Evolutionary conservation across 2,329 filamentous ascomycete species (phyloP), one percentile per base, ranked within the genome.

Genomic region (Macroventuria anomochaeta): DNA sequence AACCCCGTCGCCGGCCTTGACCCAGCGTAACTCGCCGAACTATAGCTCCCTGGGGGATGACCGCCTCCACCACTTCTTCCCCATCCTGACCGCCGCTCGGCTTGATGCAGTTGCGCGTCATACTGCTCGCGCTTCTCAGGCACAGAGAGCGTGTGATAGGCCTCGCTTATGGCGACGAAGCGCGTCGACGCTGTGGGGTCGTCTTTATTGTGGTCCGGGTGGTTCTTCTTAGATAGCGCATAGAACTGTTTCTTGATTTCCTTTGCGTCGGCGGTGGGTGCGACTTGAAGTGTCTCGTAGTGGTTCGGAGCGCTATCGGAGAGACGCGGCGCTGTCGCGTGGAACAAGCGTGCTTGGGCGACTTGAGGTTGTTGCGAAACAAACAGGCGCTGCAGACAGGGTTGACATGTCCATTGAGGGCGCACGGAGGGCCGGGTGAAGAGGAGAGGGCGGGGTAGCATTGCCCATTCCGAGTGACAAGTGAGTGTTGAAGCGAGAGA

Each of bases 231-330:
- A 70, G 92, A 96, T 73, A 97, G 89, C 57, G 83, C 77, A 82
- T 97, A 97, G 84, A 97, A 99, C 72, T 85, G 77, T 88, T 90
- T 93, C 76, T 97, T 97, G 57, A 97, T 93, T 46, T 96, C 91
- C 7, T 81, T 79, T 1, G 84, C 77, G 13, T 89, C 85, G 33
- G 93, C 93, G 59, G 83, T 83, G 34, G 82, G 80, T 0, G 84
- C 77, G n/a, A 99, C 75, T 34, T 88, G 84, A 44, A 99, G 83
- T 33, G 88, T 86, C 66, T 93, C 89, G 76, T 99, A 99, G 77
- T 96, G 89, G 57, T 87, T 91, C 63, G 75, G 69, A 23, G 75
- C 65, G 57, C 62, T 64, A 53, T 76, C 71, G 48, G 73, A 70
- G 68, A 69, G 71, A 56, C 47, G 68, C 46, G 57, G 54, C 11